Conservation (phyloP, 768 basidiomycete genomes). For the Paxillus rubicundulus region DNA sequence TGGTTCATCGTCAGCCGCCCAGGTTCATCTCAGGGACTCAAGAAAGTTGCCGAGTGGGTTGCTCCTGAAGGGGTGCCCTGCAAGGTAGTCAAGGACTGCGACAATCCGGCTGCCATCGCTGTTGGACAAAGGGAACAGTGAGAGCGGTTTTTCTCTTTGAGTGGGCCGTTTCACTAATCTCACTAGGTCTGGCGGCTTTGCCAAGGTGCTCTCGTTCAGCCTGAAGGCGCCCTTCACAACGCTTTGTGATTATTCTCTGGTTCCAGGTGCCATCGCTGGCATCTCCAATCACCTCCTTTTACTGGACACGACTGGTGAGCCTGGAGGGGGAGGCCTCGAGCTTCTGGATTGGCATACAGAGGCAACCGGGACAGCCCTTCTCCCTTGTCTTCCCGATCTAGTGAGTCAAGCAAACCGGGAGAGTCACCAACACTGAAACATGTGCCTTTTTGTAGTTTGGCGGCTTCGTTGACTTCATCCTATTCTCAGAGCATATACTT, state of each 20-base stretch:
- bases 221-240: slow-evolving; percentile 20
- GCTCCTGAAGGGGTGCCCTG: slow-evolving; percentile 16
- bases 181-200: slow-evolving; percentile 15
- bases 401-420: slow-evolving; percentile 10
- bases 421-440: not conserved
- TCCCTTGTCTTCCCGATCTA: slow-evolving; percentile 20
- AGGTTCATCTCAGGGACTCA: slow-evolving; percentile 12
- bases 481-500: slow-evolving; percentile 22
- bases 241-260: slow-evolving; percentile 21
- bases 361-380: slow-evolving; percentile 24
- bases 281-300: slow-evolving; percentile 23
- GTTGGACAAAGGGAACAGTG: slow-evolving; percentile 15
- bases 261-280: slow-evolving; percentile 23
- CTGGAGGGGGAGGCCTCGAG: slow-evolving; percentile 21
- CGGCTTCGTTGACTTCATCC: slow-evolving; percentile 22
- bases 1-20: slow-evolving; percentile 22
- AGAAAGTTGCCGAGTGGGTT: slow-evolving; percentile 19
- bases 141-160: not conserved
- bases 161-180: not conserved
- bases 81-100: slow-evolving; percentile 19
- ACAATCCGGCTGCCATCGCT: slow-evolving; percentile 18
- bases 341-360: slow-evolving; percentile 27
- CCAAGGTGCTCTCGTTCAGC: slow-evolving; percentile 18
- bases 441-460: slow-evolving; percentile 19
- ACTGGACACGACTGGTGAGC: slow-evolving; percentile 21